Percentiles rank a stretch among this genome's conserved stretches.
phyloP scores from a whole-genome alignment of 305 asterid genomes.

The Nicotiana rustica region DNA sequence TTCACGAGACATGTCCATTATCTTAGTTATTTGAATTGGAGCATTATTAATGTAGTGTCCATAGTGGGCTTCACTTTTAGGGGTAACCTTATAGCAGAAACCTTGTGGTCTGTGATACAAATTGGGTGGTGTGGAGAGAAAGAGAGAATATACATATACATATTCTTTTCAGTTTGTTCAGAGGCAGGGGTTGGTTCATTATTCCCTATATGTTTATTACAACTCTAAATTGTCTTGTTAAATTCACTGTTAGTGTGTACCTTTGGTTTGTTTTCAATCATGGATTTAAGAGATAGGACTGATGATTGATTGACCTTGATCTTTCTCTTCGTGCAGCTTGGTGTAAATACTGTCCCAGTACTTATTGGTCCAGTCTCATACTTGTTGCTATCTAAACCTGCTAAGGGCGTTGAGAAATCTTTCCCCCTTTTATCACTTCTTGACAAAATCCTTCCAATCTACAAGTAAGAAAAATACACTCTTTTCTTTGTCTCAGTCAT shows the following conservation, averaged over 20 bases:
- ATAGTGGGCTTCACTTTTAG: too few species aligned
- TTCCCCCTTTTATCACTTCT: constrained; percentile 52
- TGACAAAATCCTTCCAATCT: constrained; percentile 53
- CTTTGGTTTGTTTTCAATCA: background rate
- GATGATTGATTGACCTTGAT: constrained; percentile 1
- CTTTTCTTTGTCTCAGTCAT: background rate
- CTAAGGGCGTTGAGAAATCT: constrained; percentile 57
- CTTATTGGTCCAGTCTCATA: constrained; percentile 59
- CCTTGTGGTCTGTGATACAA: background rate
- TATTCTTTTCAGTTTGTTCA: too few species aligned
- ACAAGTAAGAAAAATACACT: constrained; percentile 46
- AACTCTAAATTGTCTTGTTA: background rate
- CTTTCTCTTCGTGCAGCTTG: constrained; percentile 48
- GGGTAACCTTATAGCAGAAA: background rate
- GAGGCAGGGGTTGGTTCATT: background rate
- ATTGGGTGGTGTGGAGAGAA: background rate
- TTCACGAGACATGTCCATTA: background rate
- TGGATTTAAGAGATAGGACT: background rate
- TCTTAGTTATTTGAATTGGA: background rate
- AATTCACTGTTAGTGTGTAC: background rate
- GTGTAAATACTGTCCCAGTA: constrained; percentile 55
- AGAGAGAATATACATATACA: background rate
- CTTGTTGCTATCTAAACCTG: constrained; percentile 59
- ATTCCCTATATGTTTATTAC: background rate
- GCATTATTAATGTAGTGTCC: background rate